Evolutionary conservation across 306 rosid genomes (phyloP).

Genomic region (Fragaria iinumae): DNA sequence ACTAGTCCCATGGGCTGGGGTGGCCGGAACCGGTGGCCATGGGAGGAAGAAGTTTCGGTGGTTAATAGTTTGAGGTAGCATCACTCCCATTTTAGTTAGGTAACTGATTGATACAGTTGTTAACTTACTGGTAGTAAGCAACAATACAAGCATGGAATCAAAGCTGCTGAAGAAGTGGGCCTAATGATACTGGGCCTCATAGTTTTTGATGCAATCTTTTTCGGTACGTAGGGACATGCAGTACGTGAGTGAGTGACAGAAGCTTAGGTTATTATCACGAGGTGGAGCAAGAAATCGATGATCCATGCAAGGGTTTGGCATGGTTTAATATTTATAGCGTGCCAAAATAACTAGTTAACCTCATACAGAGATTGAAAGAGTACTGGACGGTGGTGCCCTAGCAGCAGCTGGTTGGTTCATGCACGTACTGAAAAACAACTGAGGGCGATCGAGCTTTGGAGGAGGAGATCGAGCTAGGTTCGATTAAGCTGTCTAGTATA

Average conservation of each 20-base stretch:
- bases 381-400: background rate
- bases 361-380: background rate
- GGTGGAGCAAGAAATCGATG: background rate
- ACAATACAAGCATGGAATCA: background rate
- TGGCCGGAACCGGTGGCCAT: background rate
- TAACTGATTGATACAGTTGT: background rate
- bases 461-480: too few species aligned
- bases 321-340: background rate
- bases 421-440: background rate
- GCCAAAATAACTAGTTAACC: background rate
- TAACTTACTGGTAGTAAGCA: background rate
- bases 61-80: background rate
- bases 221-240: background rate
- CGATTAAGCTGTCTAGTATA: too few species aligned
- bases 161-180: background rate
- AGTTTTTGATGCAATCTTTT: background rate
- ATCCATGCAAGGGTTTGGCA: background rate
- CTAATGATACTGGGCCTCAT: background rate
- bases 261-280: background rate
- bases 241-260: background rate
- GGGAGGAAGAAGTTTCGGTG: background rate
- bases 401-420: background rate
- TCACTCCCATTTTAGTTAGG: background rate
- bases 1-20: background rate
- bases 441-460: too few species aligned